Conservation (phyloP, 2,329 filamentous ascomycete genomes). For the Teratosphaeriaceae sp. region DNA sequence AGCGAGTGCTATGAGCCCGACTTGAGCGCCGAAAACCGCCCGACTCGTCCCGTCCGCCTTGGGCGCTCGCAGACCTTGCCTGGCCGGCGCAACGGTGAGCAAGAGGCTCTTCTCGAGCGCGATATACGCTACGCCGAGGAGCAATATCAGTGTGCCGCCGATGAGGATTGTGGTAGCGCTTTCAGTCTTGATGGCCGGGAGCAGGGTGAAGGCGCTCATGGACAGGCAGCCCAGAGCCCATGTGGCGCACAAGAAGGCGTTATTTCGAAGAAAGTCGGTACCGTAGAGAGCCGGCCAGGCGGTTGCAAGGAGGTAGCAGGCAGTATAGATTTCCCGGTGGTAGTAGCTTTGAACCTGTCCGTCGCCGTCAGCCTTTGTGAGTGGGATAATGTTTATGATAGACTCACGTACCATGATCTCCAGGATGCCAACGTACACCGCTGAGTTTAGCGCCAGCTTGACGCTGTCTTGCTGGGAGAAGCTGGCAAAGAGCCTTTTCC, state of each 20-base stretch:
- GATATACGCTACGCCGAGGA: conserved; percentile 70
- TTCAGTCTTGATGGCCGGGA: conserved; percentile 82
- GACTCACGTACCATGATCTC: conserved; percentile 56
- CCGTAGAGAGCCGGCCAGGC: conserved; percentile 77
- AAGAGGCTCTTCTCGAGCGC: conserved; percentile 64
- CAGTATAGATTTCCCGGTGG: conserved; percentile 76
- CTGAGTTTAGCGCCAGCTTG: conserved; percentile 56
- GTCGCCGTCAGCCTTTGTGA: conserved; percentile 5
- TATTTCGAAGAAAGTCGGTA: conserved; percentile 59
- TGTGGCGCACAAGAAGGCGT: conserved; percentile 56
- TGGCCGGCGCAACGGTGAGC: conserved; percentile 32
- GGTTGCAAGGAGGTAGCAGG: conserved; percentile 67
- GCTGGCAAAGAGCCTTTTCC: conserved; percentile 61
- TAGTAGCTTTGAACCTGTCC: conserved; percentile 82
- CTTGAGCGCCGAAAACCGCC: conserved; percentile 59
- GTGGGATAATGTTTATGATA: background rate
- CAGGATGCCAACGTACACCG: conserved; percentile 67
- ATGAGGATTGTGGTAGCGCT: conserved; percentile 63
- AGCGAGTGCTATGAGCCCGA: conserved; percentile 72
- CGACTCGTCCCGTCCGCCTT: conserved; percentile 45
- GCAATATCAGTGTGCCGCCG: conserved; percentile 72
- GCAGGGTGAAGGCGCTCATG: conserved; percentile 87
- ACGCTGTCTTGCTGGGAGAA: conserved; percentile 51
- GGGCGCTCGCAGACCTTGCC: conserved; percentile 22
- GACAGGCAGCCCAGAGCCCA: conserved; percentile 72